Conservation (phyloP, 352 stramenopile species). For the Phytophthora quininea region DNA sequence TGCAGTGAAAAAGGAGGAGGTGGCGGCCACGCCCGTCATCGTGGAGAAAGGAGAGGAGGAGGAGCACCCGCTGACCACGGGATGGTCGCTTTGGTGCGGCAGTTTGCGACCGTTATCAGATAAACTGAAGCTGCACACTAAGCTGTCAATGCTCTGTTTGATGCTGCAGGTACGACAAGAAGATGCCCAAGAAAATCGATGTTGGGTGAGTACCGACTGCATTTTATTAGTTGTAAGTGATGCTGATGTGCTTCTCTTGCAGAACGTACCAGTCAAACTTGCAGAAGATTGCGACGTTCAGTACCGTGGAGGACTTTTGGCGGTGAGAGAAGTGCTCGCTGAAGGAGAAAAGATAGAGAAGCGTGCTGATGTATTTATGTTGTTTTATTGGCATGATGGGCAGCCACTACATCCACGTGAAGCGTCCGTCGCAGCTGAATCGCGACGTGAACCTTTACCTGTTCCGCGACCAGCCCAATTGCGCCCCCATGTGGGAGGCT, state of each 20-base stretch:
- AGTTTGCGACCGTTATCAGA: not conserved
- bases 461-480: conserved; percentile 90
- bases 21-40: conserved; percentile 25
- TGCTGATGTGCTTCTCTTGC: not conserved
- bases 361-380: conserved; percentile 4
- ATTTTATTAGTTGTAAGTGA: conserved; percentile 23
- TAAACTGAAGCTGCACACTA: not conserved
- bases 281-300: conserved; percentile 85
- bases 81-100: conserved; percentile 88
- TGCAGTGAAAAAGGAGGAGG: conserved; percentile 36
- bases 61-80: conserved; percentile 88
- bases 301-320: conserved; percentile 93
- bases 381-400: conserved; percentile 1
- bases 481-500: conserved; percentile 90
- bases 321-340: conserved; percentile 45
- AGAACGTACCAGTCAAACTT: conserved; percentile 78
- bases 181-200: conserved; percentile 91
- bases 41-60: conserved; percentile 46
- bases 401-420: conserved; percentile 93
- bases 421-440: conserved; percentile 91
- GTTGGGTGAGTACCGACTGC: conserved; percentile 57
- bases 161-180: conserved; percentile 92
- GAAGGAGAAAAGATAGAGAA: not conserved
- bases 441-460: conserved; percentile 94
- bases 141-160: not conserved